Percentiles rank a stretch among this genome's conserved stretches.
phyloP scores from a whole-genome alignment of 805 yeast genomes.

The Candida ovalis region DNA sequence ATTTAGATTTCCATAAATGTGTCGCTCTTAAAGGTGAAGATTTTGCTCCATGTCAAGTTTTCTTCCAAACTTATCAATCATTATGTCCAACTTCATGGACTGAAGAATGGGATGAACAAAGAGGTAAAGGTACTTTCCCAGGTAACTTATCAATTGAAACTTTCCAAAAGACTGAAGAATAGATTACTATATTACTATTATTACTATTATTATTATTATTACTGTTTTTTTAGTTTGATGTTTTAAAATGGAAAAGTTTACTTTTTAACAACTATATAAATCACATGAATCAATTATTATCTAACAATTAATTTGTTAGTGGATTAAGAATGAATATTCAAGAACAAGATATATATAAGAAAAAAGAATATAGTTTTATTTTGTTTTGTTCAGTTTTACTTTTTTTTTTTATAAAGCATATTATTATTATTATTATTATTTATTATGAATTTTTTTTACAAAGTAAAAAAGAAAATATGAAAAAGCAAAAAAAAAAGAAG shows the following conservation, averaged over 20 bases:
- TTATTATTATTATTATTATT: too few relatives aligned
- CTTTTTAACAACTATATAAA: too few relatives aligned
- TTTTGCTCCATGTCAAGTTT: conserved; percentile 94
- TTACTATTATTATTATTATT: not conserved
- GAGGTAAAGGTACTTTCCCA: conserved; percentile 44
- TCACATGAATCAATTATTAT: not conserved
- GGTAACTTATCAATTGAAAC: conserved; percentile 35
- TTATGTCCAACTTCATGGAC: conserved; percentile 84
- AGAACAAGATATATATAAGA: not conserved
- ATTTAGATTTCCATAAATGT: conserved; percentile 98
- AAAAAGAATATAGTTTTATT: not conserved
- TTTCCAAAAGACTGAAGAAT: conserved; percentile 19
- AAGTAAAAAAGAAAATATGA: too few relatives aligned
- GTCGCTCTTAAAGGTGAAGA: conserved; percentile 96
- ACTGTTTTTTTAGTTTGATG: not conserved
- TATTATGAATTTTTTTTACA: too few relatives aligned
- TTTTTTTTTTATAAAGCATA: too few relatives aligned
- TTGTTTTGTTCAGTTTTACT: too few relatives aligned
- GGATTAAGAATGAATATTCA: not conserved
- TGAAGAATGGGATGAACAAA: conserved; percentile 85
- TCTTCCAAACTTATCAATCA: conserved; percentile 85
- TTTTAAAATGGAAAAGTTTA: not conserved
- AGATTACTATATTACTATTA: not conserved
- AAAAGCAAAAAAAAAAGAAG: too few relatives aligned
- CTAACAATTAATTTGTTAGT: not conserved